Evolutionary conservation across 257 asterid genomes (phyloP), one percentile per base, ranked within the genome.

Genomic region (Orobanche coerulescens): DNA sequence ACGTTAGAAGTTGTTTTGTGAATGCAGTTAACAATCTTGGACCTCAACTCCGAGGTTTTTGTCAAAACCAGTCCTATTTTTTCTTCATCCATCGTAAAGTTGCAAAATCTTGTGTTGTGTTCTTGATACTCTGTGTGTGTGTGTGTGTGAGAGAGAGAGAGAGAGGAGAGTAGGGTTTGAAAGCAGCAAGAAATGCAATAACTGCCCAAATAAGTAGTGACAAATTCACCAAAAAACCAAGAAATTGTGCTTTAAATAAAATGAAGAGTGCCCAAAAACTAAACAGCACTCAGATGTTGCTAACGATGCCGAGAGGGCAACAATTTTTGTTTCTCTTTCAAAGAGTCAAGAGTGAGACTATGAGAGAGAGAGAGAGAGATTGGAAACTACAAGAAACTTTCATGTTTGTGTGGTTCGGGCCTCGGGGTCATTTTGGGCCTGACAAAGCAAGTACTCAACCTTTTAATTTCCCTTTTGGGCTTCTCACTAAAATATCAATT

Each of bases 1-100:
- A 19, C 66, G 40, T 34, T 61, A 26, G 58, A 34, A 47, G 58
- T 47, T n/a, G 76, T 57, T 30, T 23, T 67, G 42, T 65, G 77
- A 66, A 77, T 77, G 76, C 81, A 77, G 65, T 20, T 77, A 36
- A 72, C 44, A 47, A 81, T 77, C 64, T 77, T 81, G 62, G 81
- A 70, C 79, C 81, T 69, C 19, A 81, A 70, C 64, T 81, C 86
- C 0, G 79, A 69, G 62, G 81, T 77, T 36, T 71, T 77, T 10
- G 79, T 83, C 63, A 77, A 58, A 64, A 77, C 77, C 31, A 80
- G 71, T 24, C 77, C 79, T 50, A 80, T 77, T 60, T 76, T 66
- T 59, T 80, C 86, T 42, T 74, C 77, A 39, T 74, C 83, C 81
- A 77, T 74, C 47, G 7, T 15, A 16, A 13, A 49, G 55, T n/a